Evolutionary conservation across 192 early-diverging fungal genomes (phyloP).

Genomic region (Ramicandelaber brevisporus): DNA sequence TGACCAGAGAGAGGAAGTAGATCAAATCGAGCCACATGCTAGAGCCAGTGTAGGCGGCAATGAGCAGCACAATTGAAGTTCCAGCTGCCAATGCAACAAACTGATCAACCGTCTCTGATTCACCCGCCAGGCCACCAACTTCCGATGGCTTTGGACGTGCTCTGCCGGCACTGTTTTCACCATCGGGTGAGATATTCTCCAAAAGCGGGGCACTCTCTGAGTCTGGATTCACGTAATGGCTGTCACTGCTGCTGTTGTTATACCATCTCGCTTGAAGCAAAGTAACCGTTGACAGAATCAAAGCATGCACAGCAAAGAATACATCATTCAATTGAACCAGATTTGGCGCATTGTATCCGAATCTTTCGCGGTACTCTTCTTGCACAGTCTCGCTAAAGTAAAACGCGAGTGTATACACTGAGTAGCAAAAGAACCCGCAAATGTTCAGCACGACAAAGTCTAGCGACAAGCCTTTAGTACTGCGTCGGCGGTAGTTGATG

Average conservation of each 20-base stretch:
- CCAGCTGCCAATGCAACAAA: conserved; percentile 6
- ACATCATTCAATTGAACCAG: conserved; percentile 47
- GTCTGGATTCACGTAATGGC: too few relatives aligned
- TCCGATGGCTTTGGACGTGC: too few relatives aligned
- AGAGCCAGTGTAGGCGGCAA: neutral
- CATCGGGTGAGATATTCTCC: too few relatives aligned
- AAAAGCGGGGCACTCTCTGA: too few relatives aligned
- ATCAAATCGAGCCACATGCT: conserved; percentile 27
- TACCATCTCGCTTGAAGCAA: conserved; percentile 24
- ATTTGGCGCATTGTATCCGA: conserved; percentile 27
- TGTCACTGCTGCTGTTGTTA: conserved; percentile 9
- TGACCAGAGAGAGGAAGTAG: conserved; percentile 35
- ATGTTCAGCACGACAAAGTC: conserved; percentile 56
- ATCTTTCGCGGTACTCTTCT: conserved; percentile 29
- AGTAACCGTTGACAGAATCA: conserved; percentile 23
- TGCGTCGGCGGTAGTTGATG: conserved; percentile 40
- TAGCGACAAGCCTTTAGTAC: conserved; percentile 47
- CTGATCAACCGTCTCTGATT: too few relatives aligned
- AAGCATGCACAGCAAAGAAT: conserved; percentile 46
- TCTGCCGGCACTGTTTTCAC: too few relatives aligned
- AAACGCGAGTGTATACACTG: conserved; percentile 38
- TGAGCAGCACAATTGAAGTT: neutral
- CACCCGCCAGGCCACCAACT: too few relatives aligned
- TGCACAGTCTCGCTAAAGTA: conserved; percentile 25
- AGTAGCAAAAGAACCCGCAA: conserved; percentile 47